Percentiles rank a stretch among this genome's conserved stretches.
phyloP scores from a whole-genome alignment of 306 rosid genomes.

The Calophaca sinica region DNA sequence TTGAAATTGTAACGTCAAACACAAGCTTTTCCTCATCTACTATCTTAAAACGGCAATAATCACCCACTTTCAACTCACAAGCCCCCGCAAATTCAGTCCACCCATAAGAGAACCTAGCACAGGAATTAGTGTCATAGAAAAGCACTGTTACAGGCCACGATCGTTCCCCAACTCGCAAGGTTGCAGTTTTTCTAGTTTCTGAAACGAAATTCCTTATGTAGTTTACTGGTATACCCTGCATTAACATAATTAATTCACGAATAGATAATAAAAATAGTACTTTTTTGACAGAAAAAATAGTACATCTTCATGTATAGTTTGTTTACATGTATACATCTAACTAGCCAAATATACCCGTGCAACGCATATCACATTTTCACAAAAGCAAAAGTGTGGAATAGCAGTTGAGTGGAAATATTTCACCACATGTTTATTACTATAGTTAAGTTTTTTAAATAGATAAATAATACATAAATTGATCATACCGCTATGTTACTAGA shows the following conservation, averaged over 20 bases:
- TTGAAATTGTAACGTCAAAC: slow-evolving; percentile 40
- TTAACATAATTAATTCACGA: slow-evolving; percentile 1
- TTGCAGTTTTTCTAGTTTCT: neutral
- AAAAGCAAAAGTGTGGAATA: no score
- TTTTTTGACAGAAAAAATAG: no score
- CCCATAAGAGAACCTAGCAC: slow-evolving; percentile 33
- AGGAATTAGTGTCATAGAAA: neutral
- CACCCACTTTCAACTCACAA: slow-evolving; percentile 39
- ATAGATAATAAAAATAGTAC: neutral
- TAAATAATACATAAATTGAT: neutral
- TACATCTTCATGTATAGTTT: neutral
- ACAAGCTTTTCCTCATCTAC: slow-evolving; percentile 5
- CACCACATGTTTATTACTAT: no score
- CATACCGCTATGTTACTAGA: slow-evolving; percentile 11
- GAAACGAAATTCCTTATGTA: neutral
- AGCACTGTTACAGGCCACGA: slow-evolving; percentile 9
- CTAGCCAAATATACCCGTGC: no score
- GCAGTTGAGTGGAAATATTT: no score
- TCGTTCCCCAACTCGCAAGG: slow-evolving; percentile 15
- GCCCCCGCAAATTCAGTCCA: slow-evolving; percentile 25
- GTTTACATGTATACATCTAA: neutral
- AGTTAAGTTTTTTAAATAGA: no score
- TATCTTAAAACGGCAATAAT: slow-evolving; percentile 50
- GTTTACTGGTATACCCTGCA: slow-evolving; percentile 20
- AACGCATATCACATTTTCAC: no score